A percentile compares a stretch with the other conserved stretches of the same genome.
phyloP scores from a whole-genome alignment of 805 yeast species.

The Suhomyces kilbournensis region DNA sequence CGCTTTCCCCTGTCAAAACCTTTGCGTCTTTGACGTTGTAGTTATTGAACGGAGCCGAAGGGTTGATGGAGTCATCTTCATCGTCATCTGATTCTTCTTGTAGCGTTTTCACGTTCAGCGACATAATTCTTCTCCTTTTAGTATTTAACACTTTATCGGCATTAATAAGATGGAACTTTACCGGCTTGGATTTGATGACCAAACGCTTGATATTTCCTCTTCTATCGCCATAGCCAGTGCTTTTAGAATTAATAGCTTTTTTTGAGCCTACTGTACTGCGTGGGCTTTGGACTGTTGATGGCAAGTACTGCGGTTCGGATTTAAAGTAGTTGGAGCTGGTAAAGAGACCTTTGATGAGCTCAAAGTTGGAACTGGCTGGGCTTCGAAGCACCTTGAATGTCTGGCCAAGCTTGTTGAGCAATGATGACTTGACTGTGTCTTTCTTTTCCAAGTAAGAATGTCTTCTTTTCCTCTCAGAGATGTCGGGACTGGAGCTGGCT shows the following conservation, averaged over 20 bases:
- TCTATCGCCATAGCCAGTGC: conserved; percentile 10
- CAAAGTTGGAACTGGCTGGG: conserved; percentile 10
- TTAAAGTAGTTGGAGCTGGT: conserved; percentile 23
- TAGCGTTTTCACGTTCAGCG: neutral
- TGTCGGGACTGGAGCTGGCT: conserved; percentile 8
- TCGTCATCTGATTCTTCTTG: conserved; percentile 20
- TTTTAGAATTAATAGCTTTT: neutral
- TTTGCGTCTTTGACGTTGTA: conserved; percentile 1
- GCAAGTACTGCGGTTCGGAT: conserved; percentile 2
- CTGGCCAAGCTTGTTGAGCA: conserved; percentile 33
- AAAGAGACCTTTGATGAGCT: conserved; percentile 30
- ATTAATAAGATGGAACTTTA: conserved; percentile 40
- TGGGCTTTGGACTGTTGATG: neutral
- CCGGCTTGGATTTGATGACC: conserved; percentile 39
- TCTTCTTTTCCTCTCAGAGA: conserved; percentile 15
- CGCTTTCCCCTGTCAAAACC: conserved; percentile 13
- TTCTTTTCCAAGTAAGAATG: conserved; percentile 14
- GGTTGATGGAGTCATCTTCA: conserved; percentile 17
- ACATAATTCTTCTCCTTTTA: conserved; percentile 29
- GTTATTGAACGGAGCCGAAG: conserved; percentile 1
- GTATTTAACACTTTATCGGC: conserved; percentile 38
- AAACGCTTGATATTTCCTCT: conserved; percentile 32
- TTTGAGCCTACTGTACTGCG: neutral
- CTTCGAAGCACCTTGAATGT: conserved; percentile 31
- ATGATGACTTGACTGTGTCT: conserved; percentile 20